Base-by-base conservation (phyloP, 805 yeast genomes). In the Kazachstania bromeliacearum region DNA sequence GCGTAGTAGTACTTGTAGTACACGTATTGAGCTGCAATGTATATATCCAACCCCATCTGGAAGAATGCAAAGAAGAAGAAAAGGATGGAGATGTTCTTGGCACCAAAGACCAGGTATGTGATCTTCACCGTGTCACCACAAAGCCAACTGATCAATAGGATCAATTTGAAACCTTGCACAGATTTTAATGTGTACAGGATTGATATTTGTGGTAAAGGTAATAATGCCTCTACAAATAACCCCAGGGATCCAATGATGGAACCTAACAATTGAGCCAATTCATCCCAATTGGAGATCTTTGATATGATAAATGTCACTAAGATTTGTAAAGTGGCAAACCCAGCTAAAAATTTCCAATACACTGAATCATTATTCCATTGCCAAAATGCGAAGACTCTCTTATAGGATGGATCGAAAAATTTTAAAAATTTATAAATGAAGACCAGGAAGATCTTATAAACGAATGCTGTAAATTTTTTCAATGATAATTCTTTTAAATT, bases 41-140 rank as follows among this genome's bases (percentile, higher is more conserved):
- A 69, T 28, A 82, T 60, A 54, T 85, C 92, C 41, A 85, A 64
- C 16, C 71, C 51, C 77, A 82, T 81, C 62, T 85, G 95, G 55
- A 84, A 80, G 29, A 79, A 57, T 0, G 84, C 92, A 38, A 85
- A 85, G 33, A 73, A 51, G 7, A 81, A 67, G 53, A 83, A 83
- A 5, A 82, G 64, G 5, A 62, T 46, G 2, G 87, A 77, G 20
- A 83, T 72, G 45, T 82, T 70, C 36, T 70, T 71, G 1, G 92
- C 81, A 12, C 94, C 94, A 56, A 69, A 82, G n/a, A 82, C 48
- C 36, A 84, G 63, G 50, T 83, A 84, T 35, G 78, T 65, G 17
- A 85, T 72, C 55, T 88, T 88, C 26, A 85, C 71, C 28, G 79
- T 64, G 60, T 87, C 96, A 39, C 96, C 96, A 41, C 89, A 79